A percentile compares a stretch with the other conserved stretches of the same genome.
Evolutionary conservation across 2,329 filamentous ascomycete species (phyloP).

Genomic region (Colletotrichum tropicicola): DNA sequence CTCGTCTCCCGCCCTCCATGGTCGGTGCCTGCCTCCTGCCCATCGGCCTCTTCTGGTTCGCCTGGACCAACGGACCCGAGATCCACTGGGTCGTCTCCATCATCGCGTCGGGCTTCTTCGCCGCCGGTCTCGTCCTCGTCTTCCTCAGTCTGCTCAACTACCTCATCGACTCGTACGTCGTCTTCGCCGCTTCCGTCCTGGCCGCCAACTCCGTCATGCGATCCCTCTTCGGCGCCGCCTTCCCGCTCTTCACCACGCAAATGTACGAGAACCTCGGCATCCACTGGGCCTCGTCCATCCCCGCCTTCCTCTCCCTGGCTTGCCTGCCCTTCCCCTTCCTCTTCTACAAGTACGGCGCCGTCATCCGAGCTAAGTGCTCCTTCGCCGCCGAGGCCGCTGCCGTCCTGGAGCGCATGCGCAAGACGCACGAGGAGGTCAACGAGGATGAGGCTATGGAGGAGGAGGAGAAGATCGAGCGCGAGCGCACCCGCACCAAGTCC

Average conservation of each 20-base stretch:
- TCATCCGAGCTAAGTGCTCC: constrained; percentile 62
- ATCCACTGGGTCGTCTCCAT: constrained; percentile 61
- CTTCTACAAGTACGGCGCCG: constrained; percentile 74
- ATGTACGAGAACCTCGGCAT: constrained; percentile 71
- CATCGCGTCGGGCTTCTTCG: constrained; percentile 43
- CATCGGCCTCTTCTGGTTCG: constrained; percentile 65
- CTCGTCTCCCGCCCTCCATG: constrained; percentile 62
- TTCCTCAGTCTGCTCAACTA: constrained; percentile 65
- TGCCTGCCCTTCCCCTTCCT: constrained; percentile 81
- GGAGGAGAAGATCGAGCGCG: constrained; percentile 24
- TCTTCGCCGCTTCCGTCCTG: constrained; percentile 79
- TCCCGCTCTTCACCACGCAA: constrained; percentile 75
- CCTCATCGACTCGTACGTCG: constrained; percentile 63
- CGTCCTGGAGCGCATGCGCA: constrained; percentile 59
- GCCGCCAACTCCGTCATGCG: constrained; percentile 78
- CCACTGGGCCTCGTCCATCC: constrained; percentile 79
- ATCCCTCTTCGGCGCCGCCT: constrained; percentile 76
- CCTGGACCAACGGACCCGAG: constrained; percentile 61
- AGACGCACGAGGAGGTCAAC: constrained; percentile 27
- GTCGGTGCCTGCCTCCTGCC: constrained; percentile 64
- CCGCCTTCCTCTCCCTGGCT: constrained; percentile 76
- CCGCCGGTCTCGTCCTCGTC: constrained; percentile 55
- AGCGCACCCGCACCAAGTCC: background rate
- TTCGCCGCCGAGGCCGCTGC: constrained; percentile 67
- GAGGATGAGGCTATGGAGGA: constrained; percentile 30